A percentile compares a stretch with the other conserved stretches of the same genome.
Conservation (phyloP, 2,329 filamentous ascomycete genomes). For the Aspergillus clavatus region DNA sequence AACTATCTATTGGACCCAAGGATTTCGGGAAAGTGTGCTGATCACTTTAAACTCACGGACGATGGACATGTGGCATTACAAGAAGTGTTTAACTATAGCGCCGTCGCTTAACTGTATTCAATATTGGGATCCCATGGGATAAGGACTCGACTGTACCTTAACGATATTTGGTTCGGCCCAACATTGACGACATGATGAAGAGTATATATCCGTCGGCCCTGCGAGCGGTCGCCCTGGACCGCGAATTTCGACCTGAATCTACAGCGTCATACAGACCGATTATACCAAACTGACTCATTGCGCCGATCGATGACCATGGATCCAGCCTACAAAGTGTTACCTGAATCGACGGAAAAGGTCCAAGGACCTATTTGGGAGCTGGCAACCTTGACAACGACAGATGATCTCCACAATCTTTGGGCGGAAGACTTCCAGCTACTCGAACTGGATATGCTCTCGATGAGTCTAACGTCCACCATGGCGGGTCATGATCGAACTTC, state of each 20-base stretch:
- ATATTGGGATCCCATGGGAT: not conserved
- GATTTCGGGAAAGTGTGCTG: not conserved
- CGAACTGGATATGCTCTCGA: not conserved
- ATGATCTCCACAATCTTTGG: conserved; percentile 6
- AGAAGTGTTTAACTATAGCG: not conserved
- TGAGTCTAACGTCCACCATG: conserved; percentile 1
- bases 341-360: not conserved
- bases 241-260: not conserved
- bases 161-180: not conserved
- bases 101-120: not conserved
- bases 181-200: not conserved
- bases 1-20: too few relatives aligned
- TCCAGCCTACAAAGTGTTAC: too few relatives aligned
- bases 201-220: not conserved
- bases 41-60: not conserved
- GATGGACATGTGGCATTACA: conserved; percentile 1
- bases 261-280: not conserved
- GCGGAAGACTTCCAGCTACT: conserved; percentile 1
- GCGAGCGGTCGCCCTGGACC: too few relatives aligned
- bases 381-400: not conserved
- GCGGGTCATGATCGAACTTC: not conserved
- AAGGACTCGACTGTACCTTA: not conserved
- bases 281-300: not conserved
- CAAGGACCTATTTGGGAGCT: not conserved
- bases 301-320: not conserved